Base-by-base conservation (phyloP, 1,284 basidiomycete genomes). In the Apiotrichum sp. region DNA sequence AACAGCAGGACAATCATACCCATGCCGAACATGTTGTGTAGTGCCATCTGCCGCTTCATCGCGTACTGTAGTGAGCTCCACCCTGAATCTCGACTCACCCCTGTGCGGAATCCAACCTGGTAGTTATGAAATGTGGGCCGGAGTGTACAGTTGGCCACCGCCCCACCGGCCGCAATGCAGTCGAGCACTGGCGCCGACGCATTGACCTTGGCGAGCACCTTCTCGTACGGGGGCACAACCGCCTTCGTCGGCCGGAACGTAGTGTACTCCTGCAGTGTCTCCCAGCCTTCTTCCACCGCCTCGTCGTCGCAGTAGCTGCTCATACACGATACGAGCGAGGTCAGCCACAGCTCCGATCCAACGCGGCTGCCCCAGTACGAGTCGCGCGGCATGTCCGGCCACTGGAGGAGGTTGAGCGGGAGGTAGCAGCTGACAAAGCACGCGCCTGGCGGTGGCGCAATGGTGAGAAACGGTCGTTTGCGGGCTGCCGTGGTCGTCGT, bases 1-100 rank as follows among this genome's bases (percentile, higher is more conserved):
- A 46, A 62, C 0, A 65, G 14, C 9, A 69, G 58, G 3, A 64
- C 35, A 44, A 66, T 67, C 38, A 66, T 56, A 34, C 52, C 39
- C 55, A 50, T 54, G 3, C 67, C 67, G 38, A 63, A 69, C 2
- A 57, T 52, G 45, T 66, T 56, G 51, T 67, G 64, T 51, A 65
- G 56, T 6, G 32, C 14, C 47, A 49, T 31, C 31, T 40, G 47
- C 4, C 31, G 47, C 29, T 40, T 14, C 39, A 40, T 49, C 7
- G 5, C n/a, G 10, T 16, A 31, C 34, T 41, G 6, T 45, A 14
- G 11, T 4, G n/a, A 7, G 31, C 29, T 6, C 13, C 7, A 45
- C 31, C 9, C 14, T 33, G 45, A 9, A 3, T 50, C 2, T 31
- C 16, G 33, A 43, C n/a, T 22, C 13, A 31, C 13, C n/a, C 60